Evolutionary conservation across 2,329 filamentous ascomycete species (phyloP).

Genomic region (Colletotrichum sp.): DNA sequence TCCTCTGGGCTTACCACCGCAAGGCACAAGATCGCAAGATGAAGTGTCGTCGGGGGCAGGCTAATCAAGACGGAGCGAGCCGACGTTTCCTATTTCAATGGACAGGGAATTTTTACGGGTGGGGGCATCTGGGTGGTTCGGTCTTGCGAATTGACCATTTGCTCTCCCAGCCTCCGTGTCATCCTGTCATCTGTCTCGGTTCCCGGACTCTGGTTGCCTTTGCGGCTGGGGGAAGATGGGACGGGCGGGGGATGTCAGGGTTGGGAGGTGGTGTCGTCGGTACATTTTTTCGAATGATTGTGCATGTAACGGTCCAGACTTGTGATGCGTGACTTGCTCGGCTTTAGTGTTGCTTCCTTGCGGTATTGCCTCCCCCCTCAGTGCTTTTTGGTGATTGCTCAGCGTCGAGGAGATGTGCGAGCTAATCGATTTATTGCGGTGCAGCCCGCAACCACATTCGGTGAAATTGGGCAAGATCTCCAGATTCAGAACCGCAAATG

Average conservation of each 20-base stretch:
- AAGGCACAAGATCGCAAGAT: constrained; percentile 22
- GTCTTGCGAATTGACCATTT: constrained; percentile 46
- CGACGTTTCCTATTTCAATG: constrained; percentile 25
- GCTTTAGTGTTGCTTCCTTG: background rate
- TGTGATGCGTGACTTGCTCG: background rate
- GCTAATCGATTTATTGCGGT: background rate
- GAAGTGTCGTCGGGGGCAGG: constrained; percentile 19
- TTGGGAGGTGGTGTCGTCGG: constrained; percentile 45
- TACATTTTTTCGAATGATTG: constrained; percentile 35
- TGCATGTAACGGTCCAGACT: background rate
- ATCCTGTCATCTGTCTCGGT: constrained; percentile 40
- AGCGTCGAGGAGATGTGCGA: background rate
- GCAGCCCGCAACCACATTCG: accelerated
- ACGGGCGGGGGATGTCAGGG: constrained; percentile 31
- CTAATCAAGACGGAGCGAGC: constrained; percentile 16
- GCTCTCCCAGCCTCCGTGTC: constrained; percentile 37
- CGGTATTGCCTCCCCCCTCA: background rate
- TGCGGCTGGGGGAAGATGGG: constrained; percentile 16
- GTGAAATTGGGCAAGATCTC: background rate
- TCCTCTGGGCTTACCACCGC: constrained; percentile 6
- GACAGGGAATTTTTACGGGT: constrained; percentile 29
- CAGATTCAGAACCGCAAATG: background rate
- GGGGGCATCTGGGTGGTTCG: constrained; percentile 35
- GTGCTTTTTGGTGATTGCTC: background rate
- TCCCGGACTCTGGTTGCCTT: constrained; percentile 19